Evolutionary conservation across 345 rosid species (phyloP).

Genomic region (Populus davidiana): DNA sequence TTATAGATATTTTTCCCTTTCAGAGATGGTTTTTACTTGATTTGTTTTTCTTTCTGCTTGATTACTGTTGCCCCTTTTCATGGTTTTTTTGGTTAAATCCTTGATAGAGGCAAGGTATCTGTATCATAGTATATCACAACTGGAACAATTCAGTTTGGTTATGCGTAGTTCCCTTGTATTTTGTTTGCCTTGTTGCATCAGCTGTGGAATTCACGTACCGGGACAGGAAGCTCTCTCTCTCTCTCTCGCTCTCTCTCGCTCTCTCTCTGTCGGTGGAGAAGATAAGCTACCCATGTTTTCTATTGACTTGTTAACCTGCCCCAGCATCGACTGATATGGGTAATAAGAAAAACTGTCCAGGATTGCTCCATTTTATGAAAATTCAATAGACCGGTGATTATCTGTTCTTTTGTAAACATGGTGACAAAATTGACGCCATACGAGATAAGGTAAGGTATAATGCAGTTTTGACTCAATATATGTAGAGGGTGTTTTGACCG

Average conservation of each 20-base stretch:
- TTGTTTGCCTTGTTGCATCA: not conserved
- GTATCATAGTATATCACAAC: not conserved
- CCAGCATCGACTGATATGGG: not conserved
- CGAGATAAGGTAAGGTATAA: not conserved
- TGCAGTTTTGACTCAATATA: not conserved
- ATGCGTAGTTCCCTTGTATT: not conserved
- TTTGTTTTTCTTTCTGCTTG: not conserved
- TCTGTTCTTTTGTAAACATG: not conserved
- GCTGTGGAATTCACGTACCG: not conserved
- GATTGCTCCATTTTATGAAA: not conserved
- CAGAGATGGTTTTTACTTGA: not conserved
- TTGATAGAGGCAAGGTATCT: not conserved
- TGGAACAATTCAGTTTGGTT: not conserved
- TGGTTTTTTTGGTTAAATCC: not conserved
- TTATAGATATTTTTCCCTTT: conserved; percentile 4
- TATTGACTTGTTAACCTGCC: not conserved
- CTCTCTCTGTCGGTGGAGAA: not conserved
- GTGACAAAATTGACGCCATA: not conserved
- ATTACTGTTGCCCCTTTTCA: not conserved
- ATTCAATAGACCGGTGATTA: not conserved
- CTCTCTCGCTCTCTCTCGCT: no score
- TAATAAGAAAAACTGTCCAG: not conserved
- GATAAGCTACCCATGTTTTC: not conserved
- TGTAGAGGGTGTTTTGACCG: no score
- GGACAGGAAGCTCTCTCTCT: not conserved